These are phyloP conservation scores for Plasmopara viticola DNA, from an alignment of 352 stramenopile species.

Conservation along the genomic window DNA sequence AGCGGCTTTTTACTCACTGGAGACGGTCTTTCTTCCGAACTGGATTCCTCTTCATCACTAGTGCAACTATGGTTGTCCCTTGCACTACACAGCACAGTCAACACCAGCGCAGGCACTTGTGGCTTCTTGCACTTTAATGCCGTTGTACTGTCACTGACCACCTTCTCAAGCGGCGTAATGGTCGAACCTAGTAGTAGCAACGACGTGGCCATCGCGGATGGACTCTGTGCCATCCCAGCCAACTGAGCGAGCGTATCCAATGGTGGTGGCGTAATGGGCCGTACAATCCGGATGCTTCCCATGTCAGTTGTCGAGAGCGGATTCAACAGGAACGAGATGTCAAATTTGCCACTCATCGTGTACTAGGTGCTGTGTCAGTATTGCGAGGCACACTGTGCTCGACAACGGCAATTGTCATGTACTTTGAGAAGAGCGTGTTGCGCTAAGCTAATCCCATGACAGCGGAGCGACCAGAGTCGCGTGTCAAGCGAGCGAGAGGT, in stretches of 20 bases:
- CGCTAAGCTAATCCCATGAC: neutral
- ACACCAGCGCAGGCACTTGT: neutral
- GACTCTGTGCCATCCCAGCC: slow-evolving; percentile 12
- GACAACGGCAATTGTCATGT: neutral
- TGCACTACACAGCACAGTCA: slow-evolving; percentile 12
- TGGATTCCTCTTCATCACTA: slow-evolving; percentile 1
- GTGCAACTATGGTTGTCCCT: slow-evolving; percentile 17
- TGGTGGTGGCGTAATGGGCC: slow-evolving; percentile 10
- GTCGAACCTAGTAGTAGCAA: slow-evolving; percentile 22
- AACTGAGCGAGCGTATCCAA: slow-evolving; percentile 7
- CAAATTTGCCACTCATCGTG: slow-evolving; percentile 23
- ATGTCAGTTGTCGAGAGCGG: slow-evolving; percentile 7
- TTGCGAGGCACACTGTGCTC: no score
- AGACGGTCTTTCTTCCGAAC: neutral
- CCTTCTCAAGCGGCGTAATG: slow-evolving; percentile 28
- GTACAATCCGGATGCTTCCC: slow-evolving; percentile 1
- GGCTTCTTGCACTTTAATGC: neutral
- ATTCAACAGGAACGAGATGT: slow-evolving; percentile 40
- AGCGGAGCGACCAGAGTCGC: no score
- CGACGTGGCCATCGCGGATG: slow-evolving; percentile 8
- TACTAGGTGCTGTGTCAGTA: neutral
- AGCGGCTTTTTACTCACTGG: slow-evolving; percentile 16
- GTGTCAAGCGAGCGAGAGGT: no score
- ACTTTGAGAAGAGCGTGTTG: neutral
- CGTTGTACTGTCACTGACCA: slow-evolving; percentile 10